Evolutionary conservation across 1,284 basidiomycete species (phyloP).

Genomic region (Singerocomus inundabilis): DNA sequence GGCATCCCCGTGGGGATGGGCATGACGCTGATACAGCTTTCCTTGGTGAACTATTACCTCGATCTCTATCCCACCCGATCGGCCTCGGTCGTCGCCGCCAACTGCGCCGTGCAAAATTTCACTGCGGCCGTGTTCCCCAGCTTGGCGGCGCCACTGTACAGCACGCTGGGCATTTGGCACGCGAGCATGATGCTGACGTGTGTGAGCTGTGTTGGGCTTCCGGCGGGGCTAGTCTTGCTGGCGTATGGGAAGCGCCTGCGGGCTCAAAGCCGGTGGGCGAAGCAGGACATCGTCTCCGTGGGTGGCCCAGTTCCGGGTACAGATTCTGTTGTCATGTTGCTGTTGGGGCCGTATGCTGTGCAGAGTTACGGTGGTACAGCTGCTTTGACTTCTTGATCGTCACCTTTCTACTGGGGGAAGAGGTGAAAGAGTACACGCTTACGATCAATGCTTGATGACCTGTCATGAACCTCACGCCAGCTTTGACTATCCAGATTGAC

Average conservation of each 20-base stretch:
- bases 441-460: too few relatives aligned
- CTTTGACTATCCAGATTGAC: too few relatives aligned
- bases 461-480: too few relatives aligned
- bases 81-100: constrained; percentile 29
- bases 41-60: constrained; percentile 29
- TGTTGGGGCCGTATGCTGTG: constrained; percentile 12
- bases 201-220: constrained; percentile 26
- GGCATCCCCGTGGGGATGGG: constrained; percentile 28
- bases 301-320: not conserved
- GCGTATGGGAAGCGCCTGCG: constrained; percentile 24
- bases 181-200: constrained; percentile 22
- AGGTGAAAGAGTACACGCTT: too few relatives aligned
- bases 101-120: constrained; percentile 27
- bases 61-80: constrained; percentile 29
- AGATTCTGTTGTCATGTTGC: too few relatives aligned
- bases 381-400: constrained; percentile 5
- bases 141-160: constrained; percentile 26
- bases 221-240: constrained; percentile 20
- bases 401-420: too few relatives aligned
- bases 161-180: constrained; percentile 15
- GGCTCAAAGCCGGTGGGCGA: constrained; percentile 25
- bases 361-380: constrained; percentile 20
- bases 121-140: constrained; percentile 24
- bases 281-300: constrained; percentile 16
- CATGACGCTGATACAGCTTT: constrained; percentile 30